These are phyloP conservation scores for Ustilaginoidea virens DNA, from an alignment of 2,329 filamentous ascomycete genomes.

Conservation along the genomic window DNA sequence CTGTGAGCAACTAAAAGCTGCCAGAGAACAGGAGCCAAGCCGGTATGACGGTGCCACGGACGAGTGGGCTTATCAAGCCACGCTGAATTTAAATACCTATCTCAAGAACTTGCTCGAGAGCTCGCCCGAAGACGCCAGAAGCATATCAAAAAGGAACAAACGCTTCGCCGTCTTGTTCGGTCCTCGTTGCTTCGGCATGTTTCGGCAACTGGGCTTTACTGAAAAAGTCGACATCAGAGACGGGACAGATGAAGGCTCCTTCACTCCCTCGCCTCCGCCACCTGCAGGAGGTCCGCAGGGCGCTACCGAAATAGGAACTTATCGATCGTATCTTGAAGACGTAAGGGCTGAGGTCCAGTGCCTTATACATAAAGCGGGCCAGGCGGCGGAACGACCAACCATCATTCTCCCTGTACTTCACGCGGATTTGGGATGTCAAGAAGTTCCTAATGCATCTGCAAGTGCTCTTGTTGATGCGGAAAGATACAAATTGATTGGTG, in stretches of 20 bases:
- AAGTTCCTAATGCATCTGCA: slow-evolving; percentile 12
- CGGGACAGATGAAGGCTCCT: slow-evolving; percentile 23
- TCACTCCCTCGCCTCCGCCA: slow-evolving; percentile 18
- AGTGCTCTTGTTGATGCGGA: slow-evolving; percentile 16
- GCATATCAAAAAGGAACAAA: slow-evolving; percentile 41
- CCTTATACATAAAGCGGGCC: slow-evolving; percentile 20
- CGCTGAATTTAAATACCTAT: slow-evolving; percentile 33
- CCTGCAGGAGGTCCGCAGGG: slow-evolving; percentile 17
- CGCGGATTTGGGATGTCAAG: slow-evolving; percentile 15
- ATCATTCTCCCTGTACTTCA: slow-evolving; percentile 18
- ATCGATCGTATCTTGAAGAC: slow-evolving; percentile 33
- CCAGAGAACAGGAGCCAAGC: slow-evolving; percentile 28
- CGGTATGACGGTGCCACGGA: slow-evolving; percentile 29
- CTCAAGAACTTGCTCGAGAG: slow-evolving; percentile 31
- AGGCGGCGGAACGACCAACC: slow-evolving; percentile 13
- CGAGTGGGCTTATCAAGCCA: slow-evolving; percentile 23
- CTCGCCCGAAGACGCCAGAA: slow-evolving; percentile 20
- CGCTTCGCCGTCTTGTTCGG: slow-evolving; percentile 39
- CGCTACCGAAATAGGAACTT: slow-evolving; percentile 23
- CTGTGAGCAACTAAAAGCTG: slow-evolving; percentile 19
- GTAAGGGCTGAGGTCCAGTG: slow-evolving; percentile 32
- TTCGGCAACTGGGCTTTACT: slow-evolving; percentile 32
- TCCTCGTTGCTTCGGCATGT: slow-evolving; percentile 30
- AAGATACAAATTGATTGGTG: slow-evolving; percentile 21
- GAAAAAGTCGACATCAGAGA: slow-evolving; percentile 23